A percentile compares a stretch with the other conserved stretches of the same genome.
Conservation (phyloP, 164 flowering plant genomes). For the Nymphaea colorata region DNA sequence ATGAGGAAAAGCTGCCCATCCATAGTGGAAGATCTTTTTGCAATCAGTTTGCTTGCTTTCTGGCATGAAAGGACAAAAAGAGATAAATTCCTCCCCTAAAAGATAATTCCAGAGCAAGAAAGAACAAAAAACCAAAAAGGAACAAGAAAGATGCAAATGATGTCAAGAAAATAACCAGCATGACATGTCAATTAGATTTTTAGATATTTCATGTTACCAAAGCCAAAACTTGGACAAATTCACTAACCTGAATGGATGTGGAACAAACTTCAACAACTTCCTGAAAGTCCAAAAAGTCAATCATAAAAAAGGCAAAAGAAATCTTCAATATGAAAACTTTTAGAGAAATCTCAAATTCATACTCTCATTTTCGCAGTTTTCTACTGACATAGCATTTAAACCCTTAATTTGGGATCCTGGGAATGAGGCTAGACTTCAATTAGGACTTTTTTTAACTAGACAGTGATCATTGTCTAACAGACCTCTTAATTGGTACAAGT, state of each 20-base stretch:
- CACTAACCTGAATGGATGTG: slow-evolving; percentile 69
- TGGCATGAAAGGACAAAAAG: slow-evolving; percentile 13
- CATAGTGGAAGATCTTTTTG: slow-evolving; percentile 68
- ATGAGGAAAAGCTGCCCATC: slow-evolving; percentile 96
- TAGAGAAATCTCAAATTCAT: too few relatives aligned
- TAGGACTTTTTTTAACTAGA: too few relatives aligned
- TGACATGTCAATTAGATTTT: too few relatives aligned
- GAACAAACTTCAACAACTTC: slow-evolving; percentile 97
- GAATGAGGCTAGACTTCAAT: too few relatives aligned
- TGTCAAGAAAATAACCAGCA: too few relatives aligned
- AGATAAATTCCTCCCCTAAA: neutral
- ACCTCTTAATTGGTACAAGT: too few relatives aligned
- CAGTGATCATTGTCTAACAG: too few relatives aligned
- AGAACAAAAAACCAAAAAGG: too few relatives aligned
- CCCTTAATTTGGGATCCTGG: too few relatives aligned
- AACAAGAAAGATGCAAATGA: too few relatives aligned
- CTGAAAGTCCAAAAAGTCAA: slow-evolving; percentile 26
- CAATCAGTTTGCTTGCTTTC: slow-evolving; percentile 91
- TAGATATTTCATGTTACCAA: neutral
- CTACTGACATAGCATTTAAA: too few relatives aligned
- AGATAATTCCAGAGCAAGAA: neutral
- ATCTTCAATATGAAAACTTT: neutral
- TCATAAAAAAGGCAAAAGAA: neutral
- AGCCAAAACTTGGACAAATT: neutral
- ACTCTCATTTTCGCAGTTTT: too few relatives aligned